Conservation (phyloP, 2,329 filamentous ascomycete species). For the Fusarium illudens region DNA sequence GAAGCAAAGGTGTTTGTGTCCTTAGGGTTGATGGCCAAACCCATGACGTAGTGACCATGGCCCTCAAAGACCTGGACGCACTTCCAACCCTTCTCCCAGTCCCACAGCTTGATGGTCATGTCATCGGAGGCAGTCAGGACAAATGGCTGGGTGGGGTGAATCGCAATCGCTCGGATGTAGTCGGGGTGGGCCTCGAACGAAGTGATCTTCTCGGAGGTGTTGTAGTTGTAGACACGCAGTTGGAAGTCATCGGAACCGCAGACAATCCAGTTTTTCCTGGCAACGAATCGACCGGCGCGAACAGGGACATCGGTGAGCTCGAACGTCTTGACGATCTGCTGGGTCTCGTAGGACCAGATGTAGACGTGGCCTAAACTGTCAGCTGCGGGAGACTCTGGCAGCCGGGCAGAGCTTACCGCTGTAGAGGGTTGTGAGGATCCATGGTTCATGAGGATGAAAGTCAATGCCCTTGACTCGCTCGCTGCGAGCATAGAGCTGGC, state of each 20-base stretch:
- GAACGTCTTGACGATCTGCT: constrained; percentile 97
- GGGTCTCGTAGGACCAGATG: constrained; percentile 98
- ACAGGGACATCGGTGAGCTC: constrained; percentile 98
- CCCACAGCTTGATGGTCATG: constrained; percentile 98
- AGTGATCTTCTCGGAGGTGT: constrained; percentile 98
- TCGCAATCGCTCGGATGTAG: constrained; percentile 95
- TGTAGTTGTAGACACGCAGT: constrained; percentile 95
- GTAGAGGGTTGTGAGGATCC: constrained; percentile 95
- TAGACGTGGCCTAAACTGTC: constrained; percentile 82
- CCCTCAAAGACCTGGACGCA: constrained; percentile 97
- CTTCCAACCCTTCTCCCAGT: constrained; percentile 99
- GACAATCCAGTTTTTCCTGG: constrained; percentile 98
- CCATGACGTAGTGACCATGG: constrained; percentile 97
- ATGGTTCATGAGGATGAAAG: constrained; percentile 96
- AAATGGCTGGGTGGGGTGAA: constrained; percentile 95
- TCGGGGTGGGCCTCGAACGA: constrained; percentile 97
- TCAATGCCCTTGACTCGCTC: constrained; percentile 98
- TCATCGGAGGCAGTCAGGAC: constrained; percentile 97
- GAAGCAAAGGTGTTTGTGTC: constrained; percentile 92
- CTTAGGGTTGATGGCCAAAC: constrained; percentile 95
- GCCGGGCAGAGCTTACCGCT: constrained; percentile 70
- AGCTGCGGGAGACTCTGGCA: constrained; percentile 6
- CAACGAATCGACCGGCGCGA: constrained; percentile 93
- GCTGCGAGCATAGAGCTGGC: constrained; percentile 73
- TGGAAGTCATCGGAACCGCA: constrained; percentile 94